Evolutionary conservation across 106 monocot species (phyloP), one percentile per base, ranked within the genome.

Genomic region (Dactylorhiza incarnata): DNA sequence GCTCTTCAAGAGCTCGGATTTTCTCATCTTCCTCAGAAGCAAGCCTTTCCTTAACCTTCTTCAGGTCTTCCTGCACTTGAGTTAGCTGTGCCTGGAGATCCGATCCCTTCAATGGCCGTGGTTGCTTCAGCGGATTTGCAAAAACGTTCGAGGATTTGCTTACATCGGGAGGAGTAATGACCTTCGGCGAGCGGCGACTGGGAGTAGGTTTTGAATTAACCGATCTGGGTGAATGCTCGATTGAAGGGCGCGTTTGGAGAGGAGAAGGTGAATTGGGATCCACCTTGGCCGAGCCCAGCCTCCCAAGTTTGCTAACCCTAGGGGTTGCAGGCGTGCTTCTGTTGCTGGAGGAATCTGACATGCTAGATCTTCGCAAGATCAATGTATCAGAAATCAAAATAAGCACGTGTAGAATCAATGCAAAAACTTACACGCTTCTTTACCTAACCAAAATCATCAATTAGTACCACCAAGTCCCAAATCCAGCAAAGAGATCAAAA

Each of bases 41-140:
- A 49, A 97, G 69, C 17, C 76, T 87, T 76, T 94, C 96, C 79
- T 89, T 89, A 11, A 85, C 85, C 74, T 86, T 89, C 87, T 89
- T 94, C 19, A 97, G 80, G 3, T 97, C 91, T 69, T 93, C 84
- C 63, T 87, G 82, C n/a, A 55, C 87, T 1, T 55, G 5, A 74
- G 26, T 68, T n/a, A 89, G 76, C 69, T 87, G 85, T 19, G 72
- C 72, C 72, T 86, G 85, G 12, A 89, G 52, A 68, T 89, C 91
- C 7, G 82, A 70, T 17, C 20, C 84, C 61, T 84, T 92, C 72
- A 50, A 4, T 52, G 52, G 22, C 19, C 77, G 74, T 68, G 66
- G 14, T 69, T 66, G 85, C 66, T 82, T 81, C 82, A 85, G 10
- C 49, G 46, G 71, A 56, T 53, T 44, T 77, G 61, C 23, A 17